These are phyloP conservation scores for Fusarium armeniacum DNA, from an alignment of 2,329 filamentous ascomycete genomes.

Conservation along the genomic window DNA sequence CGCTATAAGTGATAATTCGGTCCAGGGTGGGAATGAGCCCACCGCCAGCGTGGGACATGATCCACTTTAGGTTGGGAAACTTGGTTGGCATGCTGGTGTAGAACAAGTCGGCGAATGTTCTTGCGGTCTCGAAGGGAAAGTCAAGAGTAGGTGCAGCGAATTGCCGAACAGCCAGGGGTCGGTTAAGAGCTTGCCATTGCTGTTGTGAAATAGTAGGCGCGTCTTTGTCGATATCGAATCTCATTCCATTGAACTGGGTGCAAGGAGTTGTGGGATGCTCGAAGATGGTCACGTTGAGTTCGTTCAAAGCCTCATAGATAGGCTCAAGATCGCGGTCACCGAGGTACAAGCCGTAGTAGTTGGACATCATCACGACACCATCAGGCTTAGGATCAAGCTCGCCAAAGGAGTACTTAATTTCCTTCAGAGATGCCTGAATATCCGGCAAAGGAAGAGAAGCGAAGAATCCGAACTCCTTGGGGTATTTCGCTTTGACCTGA, in stretches of 20 bases:
- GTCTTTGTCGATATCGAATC: slow-evolving; percentile 7
- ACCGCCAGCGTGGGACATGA: slow-evolving; percentile 48
- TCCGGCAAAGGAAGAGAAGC: slow-evolving; percentile 15
- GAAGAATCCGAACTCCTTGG: slow-evolving; percentile 22
- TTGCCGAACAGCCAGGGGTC: slow-evolving; percentile 18
- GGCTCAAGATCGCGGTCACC: slow-evolving; percentile 22
- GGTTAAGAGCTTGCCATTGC: slow-evolving; percentile 29
- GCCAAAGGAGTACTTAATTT: slow-evolving; percentile 2
- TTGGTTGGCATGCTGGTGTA: slow-evolving; percentile 40
- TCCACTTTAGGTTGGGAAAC: slow-evolving; percentile 47
- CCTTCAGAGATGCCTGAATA: slow-evolving; percentile 17
- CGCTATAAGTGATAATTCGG: slow-evolving; percentile 28
- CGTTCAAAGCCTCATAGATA: not conserved
- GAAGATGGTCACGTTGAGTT: slow-evolving; percentile 26
- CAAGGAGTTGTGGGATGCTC: slow-evolving; percentile 28
- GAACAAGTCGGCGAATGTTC: slow-evolving; percentile 41
- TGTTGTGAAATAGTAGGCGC: slow-evolving; percentile 7
- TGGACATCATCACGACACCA: slow-evolving; percentile 28
- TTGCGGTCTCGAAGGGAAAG: slow-evolving; percentile 33
- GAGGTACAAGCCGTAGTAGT: slow-evolving; percentile 26
- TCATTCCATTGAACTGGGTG: slow-evolving; percentile 18
- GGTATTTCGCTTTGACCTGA: slow-evolving; percentile 16
- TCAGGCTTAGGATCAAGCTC: slow-evolving; percentile 15
- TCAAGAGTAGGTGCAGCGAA: slow-evolving; percentile 21
- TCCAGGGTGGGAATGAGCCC: slow-evolving; percentile 47